A percentile compares a stretch with the other conserved stretches of the same genome.
Conservation (phyloP, 257 asterid species). For the Primulina tabacum region DNA sequence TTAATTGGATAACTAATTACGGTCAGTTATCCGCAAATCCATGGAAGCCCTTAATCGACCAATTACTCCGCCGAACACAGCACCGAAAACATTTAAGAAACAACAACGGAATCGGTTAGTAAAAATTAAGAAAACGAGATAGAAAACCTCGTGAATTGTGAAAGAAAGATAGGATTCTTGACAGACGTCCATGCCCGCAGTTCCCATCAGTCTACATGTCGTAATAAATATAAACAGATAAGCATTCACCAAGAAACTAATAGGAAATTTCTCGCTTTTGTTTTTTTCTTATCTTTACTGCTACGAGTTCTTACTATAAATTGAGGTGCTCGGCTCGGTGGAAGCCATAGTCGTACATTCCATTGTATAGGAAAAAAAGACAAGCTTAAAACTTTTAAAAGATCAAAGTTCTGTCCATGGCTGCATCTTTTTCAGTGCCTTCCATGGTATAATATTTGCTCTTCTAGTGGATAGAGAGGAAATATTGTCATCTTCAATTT, state of each 20-base stretch:
- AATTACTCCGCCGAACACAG: background rate
- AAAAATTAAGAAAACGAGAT: background rate
- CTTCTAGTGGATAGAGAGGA: too few relatives aligned
- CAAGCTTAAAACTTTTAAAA: too few relatives aligned
- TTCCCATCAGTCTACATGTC: background rate
- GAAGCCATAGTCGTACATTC: background rate
- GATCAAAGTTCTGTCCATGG: conserved; percentile 66
- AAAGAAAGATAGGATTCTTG: background rate
- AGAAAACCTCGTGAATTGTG: background rate
- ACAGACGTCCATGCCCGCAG: background rate
- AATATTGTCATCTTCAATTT: background rate
- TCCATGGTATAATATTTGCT: conserved; percentile 47
- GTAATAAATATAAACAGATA: background rate
- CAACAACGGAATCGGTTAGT: background rate
- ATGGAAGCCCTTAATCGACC: background rate
- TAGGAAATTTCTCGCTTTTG: background rate
- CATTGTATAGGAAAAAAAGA: background rate
- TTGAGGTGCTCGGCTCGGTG: background rate
- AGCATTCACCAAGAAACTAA: background rate
- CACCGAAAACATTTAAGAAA: too few relatives aligned
- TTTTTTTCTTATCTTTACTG: background rate
- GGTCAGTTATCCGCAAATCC: background rate
- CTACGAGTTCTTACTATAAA: too few relatives aligned
- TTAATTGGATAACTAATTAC: background rate
- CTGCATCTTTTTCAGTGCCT: conserved; percentile 84